These are phyloP conservation scores for Cercis canadensis DNA, from an alignment of 306 rosid genomes.

Conservation along the genomic window DNA sequence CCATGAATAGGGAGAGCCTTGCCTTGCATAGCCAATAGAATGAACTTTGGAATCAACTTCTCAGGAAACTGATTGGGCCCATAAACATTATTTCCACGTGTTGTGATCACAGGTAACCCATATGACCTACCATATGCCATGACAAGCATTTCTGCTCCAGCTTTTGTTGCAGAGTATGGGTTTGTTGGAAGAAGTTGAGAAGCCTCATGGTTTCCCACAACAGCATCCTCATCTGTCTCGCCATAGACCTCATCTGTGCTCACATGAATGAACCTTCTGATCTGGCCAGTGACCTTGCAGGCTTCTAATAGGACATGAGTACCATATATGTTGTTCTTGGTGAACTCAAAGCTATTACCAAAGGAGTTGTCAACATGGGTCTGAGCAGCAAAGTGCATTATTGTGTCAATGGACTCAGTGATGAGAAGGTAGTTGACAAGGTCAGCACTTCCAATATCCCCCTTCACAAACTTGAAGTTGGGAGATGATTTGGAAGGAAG, in stretches of 20 bases:
- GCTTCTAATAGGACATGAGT: conserved; percentile 69
- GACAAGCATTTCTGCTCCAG: conserved; percentile 75
- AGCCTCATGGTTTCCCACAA: conserved; percentile 71
- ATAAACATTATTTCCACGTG: conserved; percentile 70
- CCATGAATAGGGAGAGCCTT: conserved; percentile 70
- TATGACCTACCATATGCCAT: conserved; percentile 74
- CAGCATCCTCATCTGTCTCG: conserved; percentile 69
- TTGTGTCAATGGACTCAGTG: conserved; percentile 65
- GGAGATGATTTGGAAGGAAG: conserved; percentile 60
- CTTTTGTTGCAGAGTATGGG: conserved; percentile 71
- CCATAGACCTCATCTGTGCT: conserved; percentile 73
- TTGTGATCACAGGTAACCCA: conserved; percentile 66
- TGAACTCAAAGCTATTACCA: conserved; percentile 71
- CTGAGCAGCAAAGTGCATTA: conserved; percentile 76
- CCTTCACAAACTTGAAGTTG: conserved; percentile 68
- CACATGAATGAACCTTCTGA: conserved; percentile 64
- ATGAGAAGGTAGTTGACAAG: conserved; percentile 65
- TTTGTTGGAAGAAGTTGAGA: conserved; percentile 70
- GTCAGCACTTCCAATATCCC: conserved; percentile 70
- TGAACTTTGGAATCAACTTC: conserved; percentile 66
- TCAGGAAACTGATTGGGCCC: conserved; percentile 74
- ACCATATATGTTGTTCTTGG: conserved; percentile 68
- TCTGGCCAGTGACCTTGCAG: conserved; percentile 70
- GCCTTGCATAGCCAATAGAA: conserved; percentile 69
- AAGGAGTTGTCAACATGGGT: conserved; percentile 72